Conservation (phyloP, 192 early-diverging fungal species). For the Paraglomus brasilianum region DNA sequence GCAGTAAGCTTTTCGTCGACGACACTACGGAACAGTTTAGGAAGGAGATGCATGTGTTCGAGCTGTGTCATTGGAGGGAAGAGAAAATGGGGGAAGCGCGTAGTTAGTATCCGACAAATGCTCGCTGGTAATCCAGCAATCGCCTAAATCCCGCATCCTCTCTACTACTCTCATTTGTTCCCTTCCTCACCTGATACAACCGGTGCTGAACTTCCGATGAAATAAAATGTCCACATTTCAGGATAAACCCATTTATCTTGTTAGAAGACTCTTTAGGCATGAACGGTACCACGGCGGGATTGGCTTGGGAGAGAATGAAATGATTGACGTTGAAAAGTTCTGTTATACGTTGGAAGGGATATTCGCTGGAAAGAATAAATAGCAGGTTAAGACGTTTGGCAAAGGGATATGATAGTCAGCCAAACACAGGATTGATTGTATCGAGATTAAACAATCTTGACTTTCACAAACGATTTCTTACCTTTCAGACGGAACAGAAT, state of each 20-base stretch:
- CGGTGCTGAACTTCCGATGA: constrained; percentile 61
- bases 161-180: no score
- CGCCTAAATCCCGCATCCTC: no score
- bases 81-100: no score
- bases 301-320: constrained; percentile 79
- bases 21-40: constrained; percentile 52
- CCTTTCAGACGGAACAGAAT: constrained; percentile 41
- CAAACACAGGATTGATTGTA: constrained; percentile 29
- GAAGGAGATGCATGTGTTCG: constrained; percentile 61
- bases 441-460: neutral
- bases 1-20: constrained; percentile 66
- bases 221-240: constrained; percentile 51
- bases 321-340: constrained; percentile 86
- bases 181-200: constrained; percentile 53
- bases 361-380: constrained; percentile 49
- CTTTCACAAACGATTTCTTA: constrained; percentile 16
- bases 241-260: constrained; percentile 35
- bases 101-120: no score
- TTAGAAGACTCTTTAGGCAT: constrained; percentile 49
- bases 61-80: no score
- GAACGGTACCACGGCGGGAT: constrained; percentile 67
- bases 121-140: no score
- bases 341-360: constrained; percentile 62
- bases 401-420: no score
- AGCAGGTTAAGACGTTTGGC: constrained; percentile 34